Base-by-base conservation (phyloP, 345 rosid species). In the Moricandia arvensis region DNA sequence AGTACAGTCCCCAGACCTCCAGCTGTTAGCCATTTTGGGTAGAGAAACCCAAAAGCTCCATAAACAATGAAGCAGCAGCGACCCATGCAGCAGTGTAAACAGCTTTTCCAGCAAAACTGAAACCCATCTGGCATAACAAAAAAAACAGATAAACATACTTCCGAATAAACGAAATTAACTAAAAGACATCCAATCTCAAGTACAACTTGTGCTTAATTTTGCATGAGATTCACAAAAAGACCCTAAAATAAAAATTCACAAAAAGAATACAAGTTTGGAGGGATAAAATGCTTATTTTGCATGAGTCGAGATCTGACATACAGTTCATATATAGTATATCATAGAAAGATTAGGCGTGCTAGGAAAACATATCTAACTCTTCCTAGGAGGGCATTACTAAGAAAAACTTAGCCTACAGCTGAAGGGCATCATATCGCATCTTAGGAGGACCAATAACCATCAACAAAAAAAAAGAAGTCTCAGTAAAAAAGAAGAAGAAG, bases 1-100 rank as follows among this genome's bases (percentile, higher is more conserved):
- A 95, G 76, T 37, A 95, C 99, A 60, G 97, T 91, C 57, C 99
- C 99, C 76, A 95, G 87, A 79, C 99, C 97, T 47, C 99, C 99
- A 75, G 97, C 97, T 2, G 99, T 95, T 60, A 95, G 75, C 94
- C 97, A 89, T 81, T 95, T 82, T 95, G 97, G 78, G 99, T 86
- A 62, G 96, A 89, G 83, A 92, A 92, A 74, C 98, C 97, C 35
- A 92, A 84, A 79, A 95, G 86, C 82, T 95, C 98, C 97, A 90
- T 90, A 81, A 92, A 95, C 81, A 95, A 82, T 69, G 99, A 86
- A 61, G 85, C 83, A 58, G 96, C 94, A 81, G 91, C 98, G 59
- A 95, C 85, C 98, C 99, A 92, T 30, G 90, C 97, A 18, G 93
- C 93, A 77, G 89, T 78, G 74, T 89, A 90, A 75, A 90, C 75